phyloP scores from a whole-genome alignment of 257 asterid genomes.

The Forsythia viridissima region DNA sequence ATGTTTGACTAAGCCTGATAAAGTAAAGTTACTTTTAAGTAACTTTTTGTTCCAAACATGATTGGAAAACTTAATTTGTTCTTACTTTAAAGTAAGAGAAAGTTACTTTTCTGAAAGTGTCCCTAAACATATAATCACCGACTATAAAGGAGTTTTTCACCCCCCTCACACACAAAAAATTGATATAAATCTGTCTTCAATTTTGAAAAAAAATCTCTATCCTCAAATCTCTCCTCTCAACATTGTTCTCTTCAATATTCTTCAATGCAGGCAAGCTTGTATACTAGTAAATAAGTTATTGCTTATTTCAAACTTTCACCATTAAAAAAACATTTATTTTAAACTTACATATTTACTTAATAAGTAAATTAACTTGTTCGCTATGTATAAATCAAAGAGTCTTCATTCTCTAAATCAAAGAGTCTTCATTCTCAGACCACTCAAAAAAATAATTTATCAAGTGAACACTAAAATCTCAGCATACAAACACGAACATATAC shows the following conservation, averaged over 20 bases:
- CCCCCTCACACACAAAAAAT: too few relatives aligned
- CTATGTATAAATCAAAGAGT: too few relatives aligned
- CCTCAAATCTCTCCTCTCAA: too few relatives aligned
- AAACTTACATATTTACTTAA: too few relatives aligned
- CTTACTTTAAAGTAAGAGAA: neutral
- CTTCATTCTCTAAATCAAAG: neutral
- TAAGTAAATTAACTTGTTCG: too few relatives aligned
- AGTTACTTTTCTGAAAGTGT: neutral
- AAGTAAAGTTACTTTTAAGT: neutral
- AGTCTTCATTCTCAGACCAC: neutral
- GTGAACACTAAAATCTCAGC: neutral
- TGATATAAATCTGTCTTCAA: too few relatives aligned
- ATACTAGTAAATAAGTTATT: neutral
- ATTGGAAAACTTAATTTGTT: neutral
- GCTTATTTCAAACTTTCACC: neutral
- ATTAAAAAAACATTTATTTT: neutral
- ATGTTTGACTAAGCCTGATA: neutral
- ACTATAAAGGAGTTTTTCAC: too few relatives aligned
- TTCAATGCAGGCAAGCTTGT: too few relatives aligned
- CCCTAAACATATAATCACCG: neutral
- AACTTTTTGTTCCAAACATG: neutral
- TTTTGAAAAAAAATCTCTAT: too few relatives aligned
- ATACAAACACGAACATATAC: neutral
- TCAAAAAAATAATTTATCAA: neutral
- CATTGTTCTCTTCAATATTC: too few relatives aligned